Base-by-base conservation (phyloP, 495 filamentous ascomycete genomes). In the Podospora anserina region DNA sequence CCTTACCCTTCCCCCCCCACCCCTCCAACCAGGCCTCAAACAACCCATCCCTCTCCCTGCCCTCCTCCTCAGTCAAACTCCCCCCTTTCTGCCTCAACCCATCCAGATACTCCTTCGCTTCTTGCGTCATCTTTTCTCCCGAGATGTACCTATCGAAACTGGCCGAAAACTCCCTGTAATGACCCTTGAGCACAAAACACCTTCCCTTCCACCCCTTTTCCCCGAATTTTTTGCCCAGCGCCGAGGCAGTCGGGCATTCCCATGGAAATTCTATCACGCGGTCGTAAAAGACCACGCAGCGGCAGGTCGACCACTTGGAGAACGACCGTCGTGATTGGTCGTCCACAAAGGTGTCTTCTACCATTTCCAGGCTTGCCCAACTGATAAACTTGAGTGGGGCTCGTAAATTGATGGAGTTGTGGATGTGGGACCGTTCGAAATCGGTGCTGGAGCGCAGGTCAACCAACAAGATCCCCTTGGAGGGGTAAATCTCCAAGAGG, bases 231-330 rank as follows among this genome's bases (percentile, higher is more conserved):
- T 75, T 70, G 60, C 76, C 76, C 6, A 84, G 68, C 0, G 78
- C 75, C 16, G 79, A 78, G 39, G 82, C 82, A 15, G 76, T 73
- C 11, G 81, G 82, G 55, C 81, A 81, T 62, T 84, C 80, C 81
- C 81, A 83, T 13, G 79, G 66, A 27, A 78, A 82, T 44, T 84
- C 81, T 9, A 82, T 72, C 3, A 78, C 72, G 49, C 78, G 73
- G 65, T 83, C 81, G 68, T 84, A 84, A 59, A 84, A 82, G n/a
- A 84, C 79, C 18, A 84, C 74, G 19, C 81, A 83, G 60, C 76
- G 78, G 60, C 72, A 81, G 20, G 76, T 74, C 15, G 72, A 73
- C 82, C 82, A 83, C 28, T 81, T 81, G 68, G 74, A 73, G 63
- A 84, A 84, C 63, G 75, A 78, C 39, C 76, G 76, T 0, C 80